A percentile compares a stretch with the other conserved stretches of the same genome.
Evolutionary conservation across 2,329 filamentous ascomycete genomes (phyloP).

Genomic region (Nigrospora osmanthi): DNA sequence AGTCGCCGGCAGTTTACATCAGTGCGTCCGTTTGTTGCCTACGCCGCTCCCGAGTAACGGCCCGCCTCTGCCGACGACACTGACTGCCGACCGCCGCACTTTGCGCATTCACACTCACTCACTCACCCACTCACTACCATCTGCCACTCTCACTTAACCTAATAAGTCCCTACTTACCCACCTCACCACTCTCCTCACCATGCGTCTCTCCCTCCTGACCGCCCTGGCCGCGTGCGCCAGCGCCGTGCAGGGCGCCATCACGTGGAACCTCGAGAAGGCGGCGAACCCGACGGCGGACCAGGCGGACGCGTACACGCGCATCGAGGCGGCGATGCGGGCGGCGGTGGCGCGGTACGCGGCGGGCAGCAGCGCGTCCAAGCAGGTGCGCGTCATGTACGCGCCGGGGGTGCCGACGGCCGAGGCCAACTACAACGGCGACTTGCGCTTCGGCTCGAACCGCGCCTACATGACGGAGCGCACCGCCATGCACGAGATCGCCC

Average conservation of each 20-base stretch:
- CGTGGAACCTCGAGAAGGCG: constrained; percentile 27
- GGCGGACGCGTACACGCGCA: constrained; percentile 32
- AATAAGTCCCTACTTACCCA: too few relatives aligned
- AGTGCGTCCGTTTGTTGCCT: too few relatives aligned
- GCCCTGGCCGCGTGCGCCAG: constrained; percentile 20
- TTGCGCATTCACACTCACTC: too few relatives aligned
- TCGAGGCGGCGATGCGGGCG: constrained; percentile 30
- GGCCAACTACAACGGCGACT: constrained; percentile 34
- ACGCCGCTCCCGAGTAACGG: too few relatives aligned
- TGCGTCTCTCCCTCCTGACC: constrained; percentile 1
- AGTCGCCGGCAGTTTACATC: too few relatives aligned
- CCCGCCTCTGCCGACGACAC: too few relatives aligned
- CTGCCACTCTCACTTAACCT: too few relatives aligned
- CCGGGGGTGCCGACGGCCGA: constrained; percentile 37
- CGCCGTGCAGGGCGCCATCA: constrained; percentile 26
- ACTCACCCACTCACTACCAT: too few relatives aligned
- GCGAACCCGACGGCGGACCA: constrained; percentile 33
- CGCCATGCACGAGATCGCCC: constrained; percentile 38
- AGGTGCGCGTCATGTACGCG: constrained; percentile 29
- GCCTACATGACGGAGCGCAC: constrained; percentile 40
- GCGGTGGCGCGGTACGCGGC: constrained; percentile 31
- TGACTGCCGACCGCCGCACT: too few relatives aligned
- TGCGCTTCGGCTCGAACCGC: constrained; percentile 37
- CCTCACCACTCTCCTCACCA: too few relatives aligned
- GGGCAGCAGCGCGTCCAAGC: constrained; percentile 26